Percentiles rank a stretch among this genome's conserved stretches.
phyloP scores from a whole-genome alignment of 805 yeast species.

The Torulaspora gathmanii region DNA sequence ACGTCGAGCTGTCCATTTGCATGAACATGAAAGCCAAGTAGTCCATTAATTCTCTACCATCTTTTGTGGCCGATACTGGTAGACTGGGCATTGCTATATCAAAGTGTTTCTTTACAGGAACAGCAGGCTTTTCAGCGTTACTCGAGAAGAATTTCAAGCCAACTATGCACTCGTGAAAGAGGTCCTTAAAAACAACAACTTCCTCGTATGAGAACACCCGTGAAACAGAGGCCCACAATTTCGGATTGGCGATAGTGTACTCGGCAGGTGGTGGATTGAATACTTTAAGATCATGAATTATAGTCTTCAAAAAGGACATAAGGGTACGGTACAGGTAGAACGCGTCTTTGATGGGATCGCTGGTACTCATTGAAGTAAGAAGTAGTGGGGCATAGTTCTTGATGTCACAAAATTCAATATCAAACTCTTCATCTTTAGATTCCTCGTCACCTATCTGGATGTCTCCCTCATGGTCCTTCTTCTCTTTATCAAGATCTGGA shows the following conservation, averaged over 20 bases:
- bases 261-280: conserved; percentile 77
- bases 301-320: conserved; percentile 84
- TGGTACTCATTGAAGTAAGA: conserved; percentile 44
- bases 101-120: conserved; percentile 38
- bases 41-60: conserved; percentile 94
- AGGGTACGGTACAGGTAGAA: conserved; percentile 81
- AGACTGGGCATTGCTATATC: conserved; percentile 75
- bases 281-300: conserved; percentile 79
- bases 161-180: conserved; percentile 78
- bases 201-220: conserved; percentile 82
- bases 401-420: conserved; percentile 43
- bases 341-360: conserved; percentile 79
- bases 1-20: conserved; percentile 91
- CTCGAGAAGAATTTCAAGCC: conserved; percentile 74
- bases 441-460: conserved; percentile 13
- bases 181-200: conserved; percentile 63
- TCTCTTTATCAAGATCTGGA: conserved; percentile 26
- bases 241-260: conserved; percentile 47
- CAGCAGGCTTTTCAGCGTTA: conserved; percentile 30
- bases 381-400: conserved; percentile 54
- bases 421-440: conserved; percentile 14
- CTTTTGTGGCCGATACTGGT: conserved; percentile 84
- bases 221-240: conserved; percentile 80
- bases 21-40: conserved; percentile 89
- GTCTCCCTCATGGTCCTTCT: conserved; percentile 19